Base-by-base conservation (phyloP, 2,329 filamentous ascomycete genomes). In the Talaromyces sp. region DNA sequence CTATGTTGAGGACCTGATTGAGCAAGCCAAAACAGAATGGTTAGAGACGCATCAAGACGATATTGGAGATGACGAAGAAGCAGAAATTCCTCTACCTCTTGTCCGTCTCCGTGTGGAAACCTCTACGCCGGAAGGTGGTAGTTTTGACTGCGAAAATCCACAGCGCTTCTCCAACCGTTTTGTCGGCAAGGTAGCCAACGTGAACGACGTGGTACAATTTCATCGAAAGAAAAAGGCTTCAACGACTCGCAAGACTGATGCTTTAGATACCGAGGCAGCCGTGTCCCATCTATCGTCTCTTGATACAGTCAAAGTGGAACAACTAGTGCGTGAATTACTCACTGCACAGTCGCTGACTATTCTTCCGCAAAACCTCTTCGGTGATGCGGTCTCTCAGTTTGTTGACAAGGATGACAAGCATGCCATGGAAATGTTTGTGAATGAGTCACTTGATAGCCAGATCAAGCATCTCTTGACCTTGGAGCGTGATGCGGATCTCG, bases 91-190 rank as follows among this genome's bases (percentile, higher is more conserved):
- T 0, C 76, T 94, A 35, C 94, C 94, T 0, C 80, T 99, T 1
- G 87, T 99, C 39, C 85, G 94, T 19, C 82, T 99, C 15, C 91
- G 92, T 61, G 92, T 99, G 0, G 94, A 99, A 67, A 94, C 91
- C 63, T 89, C 89, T 0, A 86, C 91, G 0, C 88, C 88, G 0
- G 90, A 95, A 31, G 91, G 91, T 3, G 89, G 91, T 13, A 84
- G 85, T 36, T 99, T 91, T 67, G 89, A 97, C 64, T 87, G 89
- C 63, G 94, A 97, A 71, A 99, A 99, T 61, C 92, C 94, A 0
- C 94, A 97, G 70, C 86, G 94, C 8, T 97, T 97, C 68, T 97
- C 93, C 0, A 96, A 96, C 70, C 84, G 91, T 2, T 99, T 97
- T 65, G 82, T 88, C 1, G 88, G 86, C n/a, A 89, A 85, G 67